Evolutionary conservation across 2,329 filamentous ascomycete genomes (phyloP), one percentile per base, ranked within the genome.

Genomic region (Calonectria naviculata): DNA sequence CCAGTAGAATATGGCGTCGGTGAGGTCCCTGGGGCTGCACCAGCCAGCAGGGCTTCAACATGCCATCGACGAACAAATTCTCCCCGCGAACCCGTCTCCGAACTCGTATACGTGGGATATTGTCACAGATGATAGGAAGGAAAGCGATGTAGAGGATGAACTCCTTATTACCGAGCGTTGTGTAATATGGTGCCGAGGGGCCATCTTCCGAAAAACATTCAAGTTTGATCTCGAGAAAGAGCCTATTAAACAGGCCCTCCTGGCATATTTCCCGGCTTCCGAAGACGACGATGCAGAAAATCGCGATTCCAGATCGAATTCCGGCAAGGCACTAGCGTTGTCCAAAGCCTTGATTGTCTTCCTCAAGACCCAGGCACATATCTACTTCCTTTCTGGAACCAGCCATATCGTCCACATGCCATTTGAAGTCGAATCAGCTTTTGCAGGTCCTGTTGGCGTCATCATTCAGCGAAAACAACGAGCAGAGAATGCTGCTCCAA

Each of bases 391-490:
- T 42, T 91, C 93, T 2, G 96, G 96, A 24, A 92, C 94, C 38
- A 97, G 91, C 80, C 94, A 99, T 87, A 91, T 98, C 70, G 89
- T 98, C 58, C 95, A 98, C 81, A 91, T 99, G 79, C 96, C 96
- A 2, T 99, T 99, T 80, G 95, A 98, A 83, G 93, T 98, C 47
- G 95, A 98, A 80, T 91, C 91, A 65, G 95, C 94, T 34, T 94
- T 95, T 81, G 91, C 96, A 41, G 94, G 94, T 15, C 93, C 95
- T 7, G 88, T 91, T 36, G 97, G 97, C 29, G 88, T 98, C 61
- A 89, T 99, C 24, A 90, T 99, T 68, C 96, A 98, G 83, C 89
- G 95, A 71, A 97, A 93, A 80, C 86, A 92, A 47, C 87, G 87
- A 69, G 81, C 84, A 12, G 87, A 90, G 69, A 87, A 82, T 69